Percentiles rank a stretch among this genome's conserved stretches.
phyloP scores from a whole-genome alignment of 108 stramenopile species.

The Skeletonema marinoi region DNA sequence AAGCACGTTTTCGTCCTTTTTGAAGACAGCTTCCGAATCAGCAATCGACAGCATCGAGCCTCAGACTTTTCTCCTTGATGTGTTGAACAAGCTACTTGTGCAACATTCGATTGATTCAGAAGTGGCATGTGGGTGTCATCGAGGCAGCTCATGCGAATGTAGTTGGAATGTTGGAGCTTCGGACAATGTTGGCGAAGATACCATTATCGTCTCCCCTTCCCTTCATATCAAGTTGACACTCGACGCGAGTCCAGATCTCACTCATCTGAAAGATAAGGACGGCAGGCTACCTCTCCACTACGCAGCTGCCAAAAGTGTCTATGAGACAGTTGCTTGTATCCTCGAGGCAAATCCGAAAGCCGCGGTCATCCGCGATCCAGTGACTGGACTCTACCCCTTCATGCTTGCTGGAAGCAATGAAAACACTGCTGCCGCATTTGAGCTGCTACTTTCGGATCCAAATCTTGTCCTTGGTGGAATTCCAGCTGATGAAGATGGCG shows the following conservation, averaged over 20 bases:
- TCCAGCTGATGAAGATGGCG: neutral
- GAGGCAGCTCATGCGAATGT: neutral
- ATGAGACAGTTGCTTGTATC: slow-evolving; percentile 39
- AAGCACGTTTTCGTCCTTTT: neutral
- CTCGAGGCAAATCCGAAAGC: slow-evolving; percentile 41
- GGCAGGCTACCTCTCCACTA: slow-evolving; percentile 43
- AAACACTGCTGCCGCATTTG: neutral
- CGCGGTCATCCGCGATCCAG: slow-evolving; percentile 29
- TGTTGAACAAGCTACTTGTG: neutral
- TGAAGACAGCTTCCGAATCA: neutral
- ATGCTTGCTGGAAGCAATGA: slow-evolving; percentile 11
- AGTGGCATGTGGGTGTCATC: neutral
- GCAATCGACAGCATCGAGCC: neutral
- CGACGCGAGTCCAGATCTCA: slow-evolving; percentile 4
- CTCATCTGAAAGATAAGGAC: neutral
- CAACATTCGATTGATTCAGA: neutral
- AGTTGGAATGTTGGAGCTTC: neutral
- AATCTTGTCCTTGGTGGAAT: slow-evolving; percentile 6
- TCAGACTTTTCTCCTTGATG: neutral
- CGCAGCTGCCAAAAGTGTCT: slow-evolving; percentile 25
- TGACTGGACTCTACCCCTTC: slow-evolving; percentile 53
- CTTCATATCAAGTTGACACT: slow-evolving; percentile 11
- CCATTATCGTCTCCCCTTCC: neutral
- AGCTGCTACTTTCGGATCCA: slow-evolving; percentile 3
- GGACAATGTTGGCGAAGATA: neutral